These are phyloP conservation scores for Dioszegia hungarica DNA, from an alignment of 768 basidiomycete species.

Conservation along the genomic window DNA sequence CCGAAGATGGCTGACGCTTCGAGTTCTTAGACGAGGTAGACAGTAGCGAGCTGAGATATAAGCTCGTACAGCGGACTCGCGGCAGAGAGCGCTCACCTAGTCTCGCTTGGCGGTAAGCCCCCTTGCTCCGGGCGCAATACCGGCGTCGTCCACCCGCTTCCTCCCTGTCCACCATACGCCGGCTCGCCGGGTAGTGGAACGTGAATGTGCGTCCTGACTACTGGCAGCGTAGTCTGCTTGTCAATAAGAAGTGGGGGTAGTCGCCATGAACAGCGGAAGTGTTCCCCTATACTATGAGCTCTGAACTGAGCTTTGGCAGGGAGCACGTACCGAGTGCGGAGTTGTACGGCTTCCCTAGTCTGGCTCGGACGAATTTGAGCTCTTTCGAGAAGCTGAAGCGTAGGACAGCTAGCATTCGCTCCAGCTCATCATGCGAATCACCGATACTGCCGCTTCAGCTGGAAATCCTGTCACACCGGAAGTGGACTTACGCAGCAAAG, in stretches of 20 bases:
- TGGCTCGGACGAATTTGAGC: slow-evolving; percentile 84
- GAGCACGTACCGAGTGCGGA: slow-evolving; percentile 41
- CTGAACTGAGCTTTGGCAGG: not conserved
- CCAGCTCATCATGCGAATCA: slow-evolving; percentile 84
- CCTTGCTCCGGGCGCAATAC: slow-evolving; percentile 36
- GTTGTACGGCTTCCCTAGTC: slow-evolving; percentile 77
- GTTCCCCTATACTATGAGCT: slow-evolving; percentile 43
- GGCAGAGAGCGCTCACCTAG: slow-evolving; percentile 16
- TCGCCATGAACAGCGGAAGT: slow-evolving; percentile 51
- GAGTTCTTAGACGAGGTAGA: slow-evolving; percentile 26
- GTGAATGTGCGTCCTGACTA: slow-evolving; percentile 47
- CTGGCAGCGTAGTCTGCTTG: slow-evolving; percentile 42
- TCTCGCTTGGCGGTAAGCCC: slow-evolving; percentile 25
- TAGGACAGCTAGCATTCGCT: slow-evolving; percentile 87
- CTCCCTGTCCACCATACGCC: slow-evolving; percentile 40
- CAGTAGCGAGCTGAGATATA: slow-evolving; percentile 23
- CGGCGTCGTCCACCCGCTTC: slow-evolving; percentile 42
- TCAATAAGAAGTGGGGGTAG: slow-evolving; percentile 46
- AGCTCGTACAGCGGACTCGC: not conserved
- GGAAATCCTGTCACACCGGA: not conserved
- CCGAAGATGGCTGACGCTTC: slow-evolving; percentile 17
- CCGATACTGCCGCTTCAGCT: slow-evolving; percentile 62
- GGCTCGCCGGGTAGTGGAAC: slow-evolving; percentile 42
- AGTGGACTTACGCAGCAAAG: slow-evolving; percentile 71
- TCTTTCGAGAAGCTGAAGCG: slow-evolving; percentile 88